These are phyloP conservation scores for Rachicladosporium sp. DNA, from an alignment of 2,329 filamentous ascomycete species.

Conservation along the genomic window DNA sequence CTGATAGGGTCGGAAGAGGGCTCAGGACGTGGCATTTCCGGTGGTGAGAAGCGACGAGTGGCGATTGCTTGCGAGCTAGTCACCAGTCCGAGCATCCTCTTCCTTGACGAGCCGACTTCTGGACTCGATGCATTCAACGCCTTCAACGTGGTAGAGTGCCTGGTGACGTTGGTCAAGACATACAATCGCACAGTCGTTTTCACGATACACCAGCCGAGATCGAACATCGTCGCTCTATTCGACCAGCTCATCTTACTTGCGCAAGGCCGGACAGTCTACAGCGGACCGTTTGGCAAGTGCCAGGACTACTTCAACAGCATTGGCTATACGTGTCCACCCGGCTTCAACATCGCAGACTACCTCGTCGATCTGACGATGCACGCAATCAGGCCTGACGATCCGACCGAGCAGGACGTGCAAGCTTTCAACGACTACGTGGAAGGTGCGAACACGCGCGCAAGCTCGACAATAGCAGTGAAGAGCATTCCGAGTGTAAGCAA, in stretches of 20 bases:
- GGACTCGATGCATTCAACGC: conserved; percentile 94
- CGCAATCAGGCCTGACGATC: conserved; percentile 49
- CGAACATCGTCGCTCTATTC: conserved; percentile 95
- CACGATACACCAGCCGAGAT: conserved; percentile 94
- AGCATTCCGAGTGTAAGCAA: conserved; percentile 78
- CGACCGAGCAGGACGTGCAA: conserved; percentile 42
- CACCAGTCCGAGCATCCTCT: conserved; percentile 91
- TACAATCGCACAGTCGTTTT: conserved; percentile 97
- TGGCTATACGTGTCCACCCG: conserved; percentile 84
- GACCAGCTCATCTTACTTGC: conserved; percentile 87
- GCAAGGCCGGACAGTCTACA: conserved; percentile 82
- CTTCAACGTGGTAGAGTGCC: conserved; percentile 92
- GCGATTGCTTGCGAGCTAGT: conserved; percentile 96
- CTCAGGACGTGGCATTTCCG: conserved; percentile 86
- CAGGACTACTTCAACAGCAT: conserved; percentile 86
- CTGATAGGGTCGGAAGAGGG: conserved; percentile 93
- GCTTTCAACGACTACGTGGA: conserved; percentile 45
- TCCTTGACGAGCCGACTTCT: conserved; percentile 93
- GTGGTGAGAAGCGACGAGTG: conserved; percentile 89
- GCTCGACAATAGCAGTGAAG: conserved; percentile 78
- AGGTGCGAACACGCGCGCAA: conserved; percentile 60
- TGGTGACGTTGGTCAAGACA: conserved; percentile 86
- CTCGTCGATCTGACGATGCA: conserved; percentile 98
- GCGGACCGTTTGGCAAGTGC: conserved; percentile 76
- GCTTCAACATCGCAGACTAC: conserved; percentile 98